A percentile compares a stretch with the other conserved stretches of the same genome.
Evolutionary conservation across 352 stramenopile genomes (phyloP).

Genomic region (Phytophthora pistaciae): DNA sequence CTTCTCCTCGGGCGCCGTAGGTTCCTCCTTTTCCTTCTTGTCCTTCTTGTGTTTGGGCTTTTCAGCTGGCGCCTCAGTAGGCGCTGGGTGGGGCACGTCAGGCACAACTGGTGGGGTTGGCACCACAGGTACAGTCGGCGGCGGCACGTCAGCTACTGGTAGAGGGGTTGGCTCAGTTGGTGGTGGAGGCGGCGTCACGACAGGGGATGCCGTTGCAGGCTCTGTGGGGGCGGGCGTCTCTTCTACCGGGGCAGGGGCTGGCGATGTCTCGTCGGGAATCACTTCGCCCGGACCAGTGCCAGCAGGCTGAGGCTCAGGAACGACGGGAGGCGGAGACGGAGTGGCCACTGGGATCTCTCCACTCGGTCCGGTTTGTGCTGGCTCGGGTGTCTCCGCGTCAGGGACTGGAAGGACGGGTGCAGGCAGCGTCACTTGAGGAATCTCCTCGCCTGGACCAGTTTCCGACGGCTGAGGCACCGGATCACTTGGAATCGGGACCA

Average conservation of each 20-base stretch:
- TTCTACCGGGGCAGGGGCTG: conserved; percentile 4
- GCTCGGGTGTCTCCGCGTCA: conserved; percentile 14
- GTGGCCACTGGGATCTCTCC: conserved; percentile 17
- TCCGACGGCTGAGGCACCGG: conserved; percentile 9
- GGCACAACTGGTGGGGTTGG: conserved; percentile 12
- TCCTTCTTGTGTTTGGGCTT: conserved; percentile 33
- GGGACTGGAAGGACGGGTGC: conserved; percentile 22
- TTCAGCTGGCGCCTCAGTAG: conserved; percentile 9
- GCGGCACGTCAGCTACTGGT: neutral
- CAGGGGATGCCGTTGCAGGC: conserved; percentile 11
- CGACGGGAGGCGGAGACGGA: conserved; percentile 3
- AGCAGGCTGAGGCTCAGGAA: conserved; percentile 19
- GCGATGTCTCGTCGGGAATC: conserved; percentile 18
- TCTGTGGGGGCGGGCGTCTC: conserved; percentile 15
- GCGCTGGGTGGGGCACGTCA: conserved; percentile 3
- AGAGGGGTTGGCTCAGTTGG: conserved; percentile 7
- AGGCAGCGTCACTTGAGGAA: conserved; percentile 6
- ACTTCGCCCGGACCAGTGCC: conserved; percentile 10
- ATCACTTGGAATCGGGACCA: conserved; percentile 1
- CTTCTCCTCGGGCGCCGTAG: conserved; percentile 10
- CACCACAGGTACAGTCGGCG: conserved; percentile 13
- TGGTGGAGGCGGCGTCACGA: conserved; percentile 3
- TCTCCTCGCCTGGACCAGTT: conserved; percentile 10
- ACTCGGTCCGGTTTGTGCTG: conserved; percentile 11
- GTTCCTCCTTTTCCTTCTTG: conserved; percentile 25